A percentile compares a stretch with the other conserved stretches of the same genome.
phyloP scores from a whole-genome alignment of 2,329 filamentous ascomycete species.

The Fusarium brevicatenulatum region DNA sequence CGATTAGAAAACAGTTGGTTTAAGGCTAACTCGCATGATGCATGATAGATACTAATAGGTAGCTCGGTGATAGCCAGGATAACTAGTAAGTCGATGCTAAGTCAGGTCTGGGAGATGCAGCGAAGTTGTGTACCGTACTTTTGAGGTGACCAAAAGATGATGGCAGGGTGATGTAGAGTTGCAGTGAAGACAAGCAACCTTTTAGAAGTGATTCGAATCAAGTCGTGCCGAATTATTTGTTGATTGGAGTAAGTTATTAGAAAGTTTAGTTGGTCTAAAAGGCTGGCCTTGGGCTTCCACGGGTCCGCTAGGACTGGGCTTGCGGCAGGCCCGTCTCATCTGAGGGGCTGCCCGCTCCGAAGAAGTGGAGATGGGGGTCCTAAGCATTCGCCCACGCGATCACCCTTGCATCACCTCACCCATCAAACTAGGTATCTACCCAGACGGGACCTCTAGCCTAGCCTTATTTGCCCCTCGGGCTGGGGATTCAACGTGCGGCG shows the following conservation, averaged over 20 bases:
- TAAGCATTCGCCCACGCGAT: constrained; percentile 35
- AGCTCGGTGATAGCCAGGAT: background rate
- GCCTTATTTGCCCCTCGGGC: background rate
- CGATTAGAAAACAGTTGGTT: constrained; percentile 43
- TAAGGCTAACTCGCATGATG: constrained; percentile 41
- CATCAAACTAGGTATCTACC: background rate
- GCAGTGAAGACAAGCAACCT: background rate
- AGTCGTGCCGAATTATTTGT: background rate
- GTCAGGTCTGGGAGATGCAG: constrained; percentile 1
- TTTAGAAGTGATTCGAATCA: constrained; percentile 5
- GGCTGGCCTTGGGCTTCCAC: background rate
- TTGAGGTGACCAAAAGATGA: background rate
- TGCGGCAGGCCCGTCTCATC: constrained; percentile 11
- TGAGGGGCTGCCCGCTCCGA: constrained; percentile 30
- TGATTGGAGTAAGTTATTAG: background rate
- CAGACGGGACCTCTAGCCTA: background rate
- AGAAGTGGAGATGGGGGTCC: constrained; percentile 17
- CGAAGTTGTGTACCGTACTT: constrained; percentile 8
- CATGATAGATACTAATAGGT: constrained; percentile 19
- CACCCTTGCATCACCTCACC: constrained; percentile 33
- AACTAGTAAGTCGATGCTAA: constrained; percentile 1
- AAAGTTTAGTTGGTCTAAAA: constrained; percentile 23
- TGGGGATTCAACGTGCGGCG: background rate
- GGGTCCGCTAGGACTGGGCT: constrained; percentile 2
- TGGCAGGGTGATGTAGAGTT: background rate